phyloP scores from a whole-genome alignment of 2,329 filamentous ascomycete genomes.

The Talaromyces funiculosus region DNA sequence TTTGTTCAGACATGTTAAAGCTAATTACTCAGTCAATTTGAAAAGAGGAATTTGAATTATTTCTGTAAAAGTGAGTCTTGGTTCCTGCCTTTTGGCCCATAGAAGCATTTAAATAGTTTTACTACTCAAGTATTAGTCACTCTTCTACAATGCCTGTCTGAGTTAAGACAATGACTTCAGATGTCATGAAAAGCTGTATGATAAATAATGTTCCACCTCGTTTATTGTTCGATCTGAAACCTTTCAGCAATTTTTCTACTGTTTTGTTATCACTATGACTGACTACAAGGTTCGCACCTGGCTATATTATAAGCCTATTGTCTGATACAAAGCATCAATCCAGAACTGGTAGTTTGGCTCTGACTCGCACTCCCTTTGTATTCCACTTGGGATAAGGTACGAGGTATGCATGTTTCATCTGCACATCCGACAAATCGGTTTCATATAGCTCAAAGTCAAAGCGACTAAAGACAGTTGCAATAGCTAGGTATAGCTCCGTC shows the following conservation, averaged over 20 bases:
- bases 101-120: not conserved
- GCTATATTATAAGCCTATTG: too few species aligned
- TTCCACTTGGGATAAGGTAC: conserved; percentile 7
- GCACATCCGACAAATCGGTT: conserved; percentile 18
- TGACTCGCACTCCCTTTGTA: conserved; percentile 5
- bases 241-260: too few species aligned
- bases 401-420: conserved; percentile 10
- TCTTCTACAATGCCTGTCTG: not conserved
- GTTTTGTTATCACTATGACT: not conserved
- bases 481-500: conserved; percentile 28
- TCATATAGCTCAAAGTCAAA: conserved; percentile 29
- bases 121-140: not conserved
- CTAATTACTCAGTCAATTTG: not conserved
- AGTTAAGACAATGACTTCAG: not conserved
- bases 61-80: not conserved
- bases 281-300: not conserved
- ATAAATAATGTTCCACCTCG: too few species aligned
- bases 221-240: too few species aligned
- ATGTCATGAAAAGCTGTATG: not conserved
- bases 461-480: conserved; percentile 26
- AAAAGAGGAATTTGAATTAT: not conserved
- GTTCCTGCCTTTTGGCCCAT: not conserved
- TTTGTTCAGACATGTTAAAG: not conserved
- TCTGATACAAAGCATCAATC: not conserved
- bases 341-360: not conserved